Evolutionary conservation across 2,329 filamentous ascomycete genomes (phyloP).

Genomic region (Stromatinia cepivora): DNA sequence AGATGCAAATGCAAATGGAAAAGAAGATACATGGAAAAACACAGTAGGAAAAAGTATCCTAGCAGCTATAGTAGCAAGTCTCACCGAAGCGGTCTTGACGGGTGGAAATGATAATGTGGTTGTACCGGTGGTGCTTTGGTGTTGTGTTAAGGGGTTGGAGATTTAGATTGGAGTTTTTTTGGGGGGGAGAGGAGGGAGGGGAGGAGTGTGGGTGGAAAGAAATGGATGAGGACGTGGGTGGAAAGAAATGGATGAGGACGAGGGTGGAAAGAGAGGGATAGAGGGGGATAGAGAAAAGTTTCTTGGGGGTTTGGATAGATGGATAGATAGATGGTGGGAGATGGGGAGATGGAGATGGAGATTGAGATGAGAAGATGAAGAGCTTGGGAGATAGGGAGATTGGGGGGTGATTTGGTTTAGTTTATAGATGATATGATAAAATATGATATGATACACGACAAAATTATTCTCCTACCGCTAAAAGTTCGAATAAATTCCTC

Average conservation of each 20-base stretch:
- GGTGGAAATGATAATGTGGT: slow-evolving; percentile 95
- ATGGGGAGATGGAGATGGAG: background rate
- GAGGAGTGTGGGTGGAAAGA: too few relatives aligned
- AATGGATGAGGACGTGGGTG: too few relatives aligned
- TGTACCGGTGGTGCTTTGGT: slow-evolving; percentile 86
- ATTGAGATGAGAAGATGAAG: background rate
- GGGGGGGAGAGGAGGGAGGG: background rate
- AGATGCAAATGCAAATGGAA: background rate
- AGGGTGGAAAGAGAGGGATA: background rate
- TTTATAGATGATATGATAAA: background rate
- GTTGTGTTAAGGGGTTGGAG: slow-evolving; percentile 73
- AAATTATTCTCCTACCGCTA: background rate
- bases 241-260: background rate
- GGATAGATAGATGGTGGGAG: too few relatives aligned
- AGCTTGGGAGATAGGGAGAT: too few relatives aligned
- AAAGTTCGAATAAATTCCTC: too few relatives aligned
- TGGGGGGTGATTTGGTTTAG: background rate
- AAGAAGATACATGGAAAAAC: background rate
- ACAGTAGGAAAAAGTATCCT: slow-evolving; percentile 60
- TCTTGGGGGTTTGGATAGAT: background rate
- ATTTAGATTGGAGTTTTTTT: slow-evolving; percentile 32
- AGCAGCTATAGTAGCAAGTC: slow-evolving; percentile 77
- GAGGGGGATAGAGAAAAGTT: background rate
- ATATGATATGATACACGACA: background rate
- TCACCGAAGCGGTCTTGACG: slow-evolving; percentile 93